Evolutionary conservation across 805 yeast species (phyloP).

Genomic region (Candida dendrica): DNA sequence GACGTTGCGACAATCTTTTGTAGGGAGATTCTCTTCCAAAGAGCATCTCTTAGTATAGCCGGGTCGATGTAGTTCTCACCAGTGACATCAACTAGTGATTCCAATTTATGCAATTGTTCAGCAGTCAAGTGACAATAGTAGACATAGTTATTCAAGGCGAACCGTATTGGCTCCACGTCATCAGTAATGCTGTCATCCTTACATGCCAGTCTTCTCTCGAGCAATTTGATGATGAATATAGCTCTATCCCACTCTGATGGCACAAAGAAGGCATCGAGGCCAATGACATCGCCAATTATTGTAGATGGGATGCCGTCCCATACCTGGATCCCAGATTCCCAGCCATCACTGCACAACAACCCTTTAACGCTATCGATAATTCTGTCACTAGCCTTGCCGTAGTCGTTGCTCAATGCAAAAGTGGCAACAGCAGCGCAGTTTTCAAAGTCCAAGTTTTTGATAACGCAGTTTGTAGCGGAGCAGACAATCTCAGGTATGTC

Average conservation of each 20-base stretch:
- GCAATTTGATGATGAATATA: constrained; percentile 34
- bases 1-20: constrained; percentile 32
- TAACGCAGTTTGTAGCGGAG: constrained; percentile 32
- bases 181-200: constrained; percentile 10
- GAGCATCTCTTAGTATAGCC: constrained; percentile 34
- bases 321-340: constrained; percentile 34
- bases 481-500: constrained; percentile 39
- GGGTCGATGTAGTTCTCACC: constrained; percentile 33
- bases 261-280: constrained; percentile 44
- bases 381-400: constrained; percentile 38
- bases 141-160: constrained; percentile 33
- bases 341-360: constrained; percentile 39
- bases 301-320: constrained; percentile 42
- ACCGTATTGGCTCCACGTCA: constrained; percentile 17
- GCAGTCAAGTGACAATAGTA: constrained; percentile 43
- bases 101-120: constrained; percentile 38
- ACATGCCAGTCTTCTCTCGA: constrained; percentile 26
- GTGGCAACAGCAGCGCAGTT: constrained; percentile 29
- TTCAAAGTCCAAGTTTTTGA: constrained; percentile 25
- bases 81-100: constrained; percentile 27
- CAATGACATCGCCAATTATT: constrained; percentile 36
- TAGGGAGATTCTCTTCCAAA: constrained; percentile 41
- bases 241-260: constrained; percentile 53
- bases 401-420: constrained; percentile 37
- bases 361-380: constrained; percentile 41